phyloP scores from a whole-genome alignment of 176 grass and related monocot species.

The Oropetium thomaeum region DNA sequence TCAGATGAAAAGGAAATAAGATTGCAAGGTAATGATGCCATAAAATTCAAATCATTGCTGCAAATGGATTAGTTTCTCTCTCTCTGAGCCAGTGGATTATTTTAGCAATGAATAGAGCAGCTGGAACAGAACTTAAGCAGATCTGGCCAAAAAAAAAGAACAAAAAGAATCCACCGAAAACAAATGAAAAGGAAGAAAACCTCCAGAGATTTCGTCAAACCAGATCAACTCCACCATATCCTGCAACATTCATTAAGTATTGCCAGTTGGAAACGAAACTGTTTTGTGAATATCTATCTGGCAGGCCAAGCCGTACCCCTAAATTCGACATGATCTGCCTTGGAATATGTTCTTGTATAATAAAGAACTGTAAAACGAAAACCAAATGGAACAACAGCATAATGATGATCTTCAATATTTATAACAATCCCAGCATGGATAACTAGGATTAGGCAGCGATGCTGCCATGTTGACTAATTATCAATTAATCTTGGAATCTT shows the following conservation, averaged over 20 bases:
- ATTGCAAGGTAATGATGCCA: neutral
- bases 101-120: neutral
- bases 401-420: neutral
- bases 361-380: slow-evolving; percentile 34
- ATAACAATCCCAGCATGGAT: slow-evolving; percentile 11
- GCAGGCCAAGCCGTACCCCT: slow-evolving; percentile 14
- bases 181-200: neutral
- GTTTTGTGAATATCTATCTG: neutral
- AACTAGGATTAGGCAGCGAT: slow-evolving; percentile 21
- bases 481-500: slow-evolving; percentile 27
- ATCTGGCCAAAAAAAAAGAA: neutral
- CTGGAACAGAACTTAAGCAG: neutral
- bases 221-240: slow-evolving; percentile 23
- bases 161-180: neutral
- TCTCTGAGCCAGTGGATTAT: neutral
- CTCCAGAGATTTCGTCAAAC: slow-evolving; percentile 14
- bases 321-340: slow-evolving; percentile 13
- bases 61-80: neutral
- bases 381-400: slow-evolving; percentile 9
- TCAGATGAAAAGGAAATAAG: neutral
- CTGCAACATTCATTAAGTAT: neutral
- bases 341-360: slow-evolving; percentile 36
- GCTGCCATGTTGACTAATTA: slow-evolving; percentile 10
- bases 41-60: neutral
- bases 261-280: slow-evolving; percentile 5